These are phyloP conservation scores for Aspergillus pseudoviridinutans DNA, from an alignment of 2,329 filamentous ascomycete genomes.

Conservation along the genomic window DNA sequence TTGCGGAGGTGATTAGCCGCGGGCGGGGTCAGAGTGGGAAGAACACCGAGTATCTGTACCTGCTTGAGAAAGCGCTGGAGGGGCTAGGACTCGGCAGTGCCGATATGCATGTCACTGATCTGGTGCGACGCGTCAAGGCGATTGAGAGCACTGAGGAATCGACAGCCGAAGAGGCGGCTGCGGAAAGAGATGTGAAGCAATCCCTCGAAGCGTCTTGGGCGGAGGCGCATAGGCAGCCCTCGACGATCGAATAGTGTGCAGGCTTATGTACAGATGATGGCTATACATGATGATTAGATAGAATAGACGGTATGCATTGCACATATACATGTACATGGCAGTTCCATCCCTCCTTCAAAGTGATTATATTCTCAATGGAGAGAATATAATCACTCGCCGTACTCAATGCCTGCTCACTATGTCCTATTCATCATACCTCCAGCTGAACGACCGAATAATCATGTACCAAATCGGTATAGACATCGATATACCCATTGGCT, in stretches of 20 bases:
- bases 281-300: background rate
- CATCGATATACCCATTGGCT: background rate
- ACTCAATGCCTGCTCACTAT: too few species aligned
- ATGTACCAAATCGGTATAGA: background rate
- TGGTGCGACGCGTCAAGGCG: constrained; percentile 67
- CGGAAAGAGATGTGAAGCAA: constrained; percentile 25
- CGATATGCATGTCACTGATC: constrained; percentile 79
- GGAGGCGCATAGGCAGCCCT: constrained; percentile 6
- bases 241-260: background rate
- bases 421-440: too few species aligned
- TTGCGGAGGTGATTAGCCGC: constrained; percentile 75
- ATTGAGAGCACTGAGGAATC: constrained; percentile 48
- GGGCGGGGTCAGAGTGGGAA: constrained; percentile 80
- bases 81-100: constrained; percentile 70
- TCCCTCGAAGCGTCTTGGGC: constrained; percentile 17
- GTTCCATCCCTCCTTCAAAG: too few species aligned
- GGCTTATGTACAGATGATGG: background rate
- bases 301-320: background rate
- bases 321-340: background rate
- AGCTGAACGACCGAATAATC: too few species aligned
- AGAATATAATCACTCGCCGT: too few species aligned
- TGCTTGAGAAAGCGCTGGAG: constrained; percentile 70
- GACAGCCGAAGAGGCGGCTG: constrained; percentile 29
- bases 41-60: constrained; percentile 84
- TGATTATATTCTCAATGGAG: too few species aligned